Base-by-base conservation (phyloP, 2,329 filamentous ascomycete genomes). In the Fusarium sp. region DNA sequence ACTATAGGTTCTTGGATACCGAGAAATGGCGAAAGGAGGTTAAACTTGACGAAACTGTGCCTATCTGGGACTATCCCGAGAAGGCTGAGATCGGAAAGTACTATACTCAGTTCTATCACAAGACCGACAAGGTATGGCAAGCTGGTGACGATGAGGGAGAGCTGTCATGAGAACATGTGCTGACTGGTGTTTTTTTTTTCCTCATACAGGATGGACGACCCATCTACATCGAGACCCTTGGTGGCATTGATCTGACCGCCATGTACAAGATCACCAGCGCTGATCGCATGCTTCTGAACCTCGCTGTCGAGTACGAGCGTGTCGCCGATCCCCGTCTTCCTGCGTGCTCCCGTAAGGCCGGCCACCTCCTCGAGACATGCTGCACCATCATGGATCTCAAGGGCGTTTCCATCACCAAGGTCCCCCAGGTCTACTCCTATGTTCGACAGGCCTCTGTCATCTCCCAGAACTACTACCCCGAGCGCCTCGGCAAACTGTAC, bases 61-160 rank as follows among this genome's bases (percentile, higher is more conserved):
- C 90, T 72, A 92, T 86, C 77, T 97, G 97, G 87, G 91, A 96
- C 68, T 98, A 97, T 86, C 88, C 88, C 72, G 95, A 98, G 88
- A 96, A 95, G 84, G 79, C 89, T 61, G 82, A 95, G 81, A 89
- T 99, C 66, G 93, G 93, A 83, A 87, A 95, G 84, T 97, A 93
- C 88, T 99, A 99, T 85, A 94, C 94, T 53, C 96, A 99, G 85
- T 99, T 96, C 87, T 99, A 99, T 87, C 96, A 99, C 90, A 98
- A 98, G 87, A 95, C 91, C 18, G 94, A 96, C 85, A 95, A 94
- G 85, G 91, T 92, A 82, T 62, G 78, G 36, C 33, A 53, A 44
- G 22, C 36, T n/a, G 24, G 56, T 30, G 15, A 33, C 20, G 35
- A 39, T 26, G 45, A 36, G 44, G 41, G 44, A 38, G 59, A 68